These are phyloP conservation scores for Sarcomyxa edulis DNA, from an alignment of 768 basidiomycete genomes.

Conservation along the genomic window DNA sequence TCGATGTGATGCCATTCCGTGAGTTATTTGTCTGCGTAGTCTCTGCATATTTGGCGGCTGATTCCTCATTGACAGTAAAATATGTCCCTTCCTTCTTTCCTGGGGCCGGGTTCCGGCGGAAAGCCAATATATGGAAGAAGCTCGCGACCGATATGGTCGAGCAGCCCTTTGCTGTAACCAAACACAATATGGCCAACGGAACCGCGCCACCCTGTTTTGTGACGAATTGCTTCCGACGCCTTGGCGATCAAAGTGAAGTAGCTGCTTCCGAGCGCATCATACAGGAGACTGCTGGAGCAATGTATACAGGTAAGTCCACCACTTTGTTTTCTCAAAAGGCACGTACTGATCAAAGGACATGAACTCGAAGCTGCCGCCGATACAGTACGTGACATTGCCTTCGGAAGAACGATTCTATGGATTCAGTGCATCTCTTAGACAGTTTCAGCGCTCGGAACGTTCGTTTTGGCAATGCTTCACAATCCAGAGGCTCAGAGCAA, in stretches of 20 bases:
- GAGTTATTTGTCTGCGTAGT: conserved; percentile 17
- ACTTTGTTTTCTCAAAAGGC: no score
- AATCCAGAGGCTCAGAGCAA: conserved; percentile 31
- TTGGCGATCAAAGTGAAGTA: background rate
- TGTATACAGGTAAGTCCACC: no score
- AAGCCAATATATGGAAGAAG: conserved; percentile 25
- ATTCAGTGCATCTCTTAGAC: conserved; percentile 11
- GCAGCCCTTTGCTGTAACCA: conserved; percentile 25
- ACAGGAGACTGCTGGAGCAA: no score
- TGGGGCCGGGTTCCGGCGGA: conserved; percentile 32
- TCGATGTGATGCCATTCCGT: conserved; percentile 34
- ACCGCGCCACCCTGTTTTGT: conserved; percentile 3
- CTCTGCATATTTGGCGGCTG: no score
- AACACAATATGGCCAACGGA: conserved; percentile 12
- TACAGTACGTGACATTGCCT: no score
- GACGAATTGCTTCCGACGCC: no score
- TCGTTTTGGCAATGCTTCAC: conserved; percentile 33
- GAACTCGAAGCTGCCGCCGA: conserved; percentile 8
- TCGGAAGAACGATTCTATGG: no score
- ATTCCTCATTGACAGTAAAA: conserved; percentile 21
- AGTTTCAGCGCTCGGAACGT: conserved; percentile 18
- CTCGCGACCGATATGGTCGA: conserved; percentile 23
- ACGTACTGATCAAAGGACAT: no score
- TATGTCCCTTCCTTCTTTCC: conserved; percentile 36
- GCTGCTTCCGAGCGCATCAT: no score